Conservation (phyloP, 148 eudicot genomes). For the Rhododendron henanense region DNA sequence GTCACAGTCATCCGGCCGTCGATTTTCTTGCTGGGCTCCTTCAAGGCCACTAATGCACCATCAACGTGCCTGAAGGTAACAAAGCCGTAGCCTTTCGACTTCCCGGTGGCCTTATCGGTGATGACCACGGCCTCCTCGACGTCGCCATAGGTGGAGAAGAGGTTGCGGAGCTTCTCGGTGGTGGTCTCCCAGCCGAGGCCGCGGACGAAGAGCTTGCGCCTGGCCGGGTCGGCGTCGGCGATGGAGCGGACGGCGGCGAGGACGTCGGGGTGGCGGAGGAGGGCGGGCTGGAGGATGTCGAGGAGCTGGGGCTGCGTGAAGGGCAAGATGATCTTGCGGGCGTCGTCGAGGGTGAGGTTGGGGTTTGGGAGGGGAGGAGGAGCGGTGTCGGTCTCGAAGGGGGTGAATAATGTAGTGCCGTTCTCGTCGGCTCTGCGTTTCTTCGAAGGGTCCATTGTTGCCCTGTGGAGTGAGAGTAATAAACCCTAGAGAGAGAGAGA, state of each 20-base stretch:
- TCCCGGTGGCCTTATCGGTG: slow-evolving; percentile 54
- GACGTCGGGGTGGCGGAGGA: slow-evolving; percentile 16
- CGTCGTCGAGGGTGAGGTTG: slow-evolving; percentile 44
- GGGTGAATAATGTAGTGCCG: slow-evolving; percentile 24
- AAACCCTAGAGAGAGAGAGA: not conserved
- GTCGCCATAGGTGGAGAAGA: slow-evolving; percentile 58
- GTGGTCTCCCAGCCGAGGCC: slow-evolving; percentile 74
- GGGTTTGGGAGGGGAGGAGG: slow-evolving; percentile 40
- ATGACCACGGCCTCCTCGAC: slow-evolving; percentile 77
- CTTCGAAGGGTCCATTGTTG: slow-evolving; percentile 49
- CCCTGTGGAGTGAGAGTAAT: not conserved
- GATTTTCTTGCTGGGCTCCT: slow-evolving; percentile 71
- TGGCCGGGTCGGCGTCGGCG: slow-evolving; percentile 47
- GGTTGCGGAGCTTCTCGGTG: slow-evolving; percentile 44
- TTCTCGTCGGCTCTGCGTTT: slow-evolving; percentile 81
- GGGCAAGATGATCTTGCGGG: slow-evolving; percentile 44
- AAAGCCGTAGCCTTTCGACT: slow-evolving; percentile 80
- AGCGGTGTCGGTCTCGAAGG: slow-evolving; percentile 12
- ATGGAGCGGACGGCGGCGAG: slow-evolving; percentile 24
- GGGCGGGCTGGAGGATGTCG: slow-evolving; percentile 52
- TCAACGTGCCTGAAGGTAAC: slow-evolving; percentile 75
- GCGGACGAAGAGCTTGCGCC: slow-evolving; percentile 77
- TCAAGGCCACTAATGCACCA: slow-evolving; percentile 62
- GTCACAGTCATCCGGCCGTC: slow-evolving; percentile 85
- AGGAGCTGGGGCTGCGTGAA: slow-evolving; percentile 34